Conservation (phyloP, 2,329 filamentous ascomycete genomes). For the Colletotrichum sidae region DNA sequence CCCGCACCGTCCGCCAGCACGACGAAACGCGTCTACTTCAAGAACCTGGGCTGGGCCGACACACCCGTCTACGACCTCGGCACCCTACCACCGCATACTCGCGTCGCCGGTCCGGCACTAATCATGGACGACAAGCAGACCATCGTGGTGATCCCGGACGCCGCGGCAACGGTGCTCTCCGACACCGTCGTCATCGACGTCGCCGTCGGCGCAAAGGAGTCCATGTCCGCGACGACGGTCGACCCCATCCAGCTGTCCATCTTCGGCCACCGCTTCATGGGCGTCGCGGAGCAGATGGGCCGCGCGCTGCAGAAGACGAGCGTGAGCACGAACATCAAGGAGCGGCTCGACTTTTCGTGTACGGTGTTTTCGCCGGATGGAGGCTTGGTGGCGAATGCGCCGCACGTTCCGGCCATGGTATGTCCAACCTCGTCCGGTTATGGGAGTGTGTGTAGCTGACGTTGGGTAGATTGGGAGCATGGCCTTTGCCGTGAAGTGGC, state of each 20-base stretch:
- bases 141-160: conserved; percentile 75
- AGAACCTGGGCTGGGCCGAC: conserved; percentile 48
- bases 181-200: conserved; percentile 56
- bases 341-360: conserved; percentile 84
- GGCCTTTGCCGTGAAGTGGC: conserved; percentile 81
- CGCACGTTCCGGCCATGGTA: conserved; percentile 78
- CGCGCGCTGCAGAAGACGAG: conserved; percentile 82
- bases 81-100: conserved; percentile 69
- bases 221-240: conserved; percentile 48
- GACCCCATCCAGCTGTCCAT: conserved; percentile 81
- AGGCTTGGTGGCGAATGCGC: conserved; percentile 79
- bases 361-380: conserved; percentile 82
- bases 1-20: conserved; percentile 19
- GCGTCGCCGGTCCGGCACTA: conserved; percentile 73
- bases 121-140: conserved; percentile 78
- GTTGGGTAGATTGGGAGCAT: conserved; percentile 72
- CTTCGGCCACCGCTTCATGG: conserved; percentile 86
- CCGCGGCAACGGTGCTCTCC: conserved; percentile 59
- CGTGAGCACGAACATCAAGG: conserved; percentile 83
- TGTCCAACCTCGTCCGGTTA: neutral
- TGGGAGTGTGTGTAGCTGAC: neutral
- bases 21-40: conserved; percentile 38
- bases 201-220: conserved; percentile 27
- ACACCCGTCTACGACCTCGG: conserved; percentile 77
- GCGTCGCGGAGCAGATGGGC: conserved; percentile 87